Percentiles rank a stretch among this genome's conserved stretches.
These are phyloP conservation scores for Sclerotinia minor DNA, from an alignment of 2,329 filamentous ascomycete genomes.

Conservation along the genomic window DNA sequence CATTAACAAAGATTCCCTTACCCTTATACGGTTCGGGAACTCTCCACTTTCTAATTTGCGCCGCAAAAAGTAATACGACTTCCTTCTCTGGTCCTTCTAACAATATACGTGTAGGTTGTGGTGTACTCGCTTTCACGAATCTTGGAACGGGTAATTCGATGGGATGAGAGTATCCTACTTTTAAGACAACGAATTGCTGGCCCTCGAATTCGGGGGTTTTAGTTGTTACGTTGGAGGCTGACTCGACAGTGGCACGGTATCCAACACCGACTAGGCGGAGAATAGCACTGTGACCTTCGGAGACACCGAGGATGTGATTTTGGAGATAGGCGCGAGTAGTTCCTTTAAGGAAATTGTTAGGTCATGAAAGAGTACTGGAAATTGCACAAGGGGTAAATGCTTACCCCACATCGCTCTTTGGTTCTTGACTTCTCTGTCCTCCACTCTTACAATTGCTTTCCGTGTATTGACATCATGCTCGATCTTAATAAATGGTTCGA, in stretches of 20 bases:
- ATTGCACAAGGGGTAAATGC: conserved; percentile 4
- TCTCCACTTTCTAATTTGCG: conserved; percentile 83
- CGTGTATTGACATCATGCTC: conserved; percentile 62
- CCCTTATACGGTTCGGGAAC: conserved; percentile 97
- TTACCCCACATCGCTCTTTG: conserved; percentile 97
- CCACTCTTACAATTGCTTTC: conserved; percentile 68
- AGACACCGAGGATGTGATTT: conserved; percentile 90
- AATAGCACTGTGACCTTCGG: conserved; percentile 93
- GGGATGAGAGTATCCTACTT: conserved; percentile 95
- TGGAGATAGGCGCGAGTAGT: conserved; percentile 87
- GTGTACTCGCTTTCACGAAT: conserved; percentile 82
- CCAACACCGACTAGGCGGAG: conserved; percentile 92
- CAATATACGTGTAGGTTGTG: conserved; percentile 87
- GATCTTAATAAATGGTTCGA: conserved; percentile 78
- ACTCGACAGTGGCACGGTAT: conserved; percentile 86
- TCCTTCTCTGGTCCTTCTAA: conserved; percentile 86
- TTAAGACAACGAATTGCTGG: conserved; percentile 87
- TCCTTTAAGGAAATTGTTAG: conserved; percentile 52
- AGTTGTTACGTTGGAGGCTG: conserved; percentile 60
- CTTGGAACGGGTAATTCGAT: conserved; percentile 83
- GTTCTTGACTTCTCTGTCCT: conserved; percentile 65
- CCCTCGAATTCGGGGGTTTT: conserved; percentile 68
- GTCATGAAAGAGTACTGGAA: no score
- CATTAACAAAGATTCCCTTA: conserved; percentile 97
- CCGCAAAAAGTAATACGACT: conserved; percentile 86